Conservation (phyloP, 768 basidiomycete species). For the Phylloporus sp. region DNA sequence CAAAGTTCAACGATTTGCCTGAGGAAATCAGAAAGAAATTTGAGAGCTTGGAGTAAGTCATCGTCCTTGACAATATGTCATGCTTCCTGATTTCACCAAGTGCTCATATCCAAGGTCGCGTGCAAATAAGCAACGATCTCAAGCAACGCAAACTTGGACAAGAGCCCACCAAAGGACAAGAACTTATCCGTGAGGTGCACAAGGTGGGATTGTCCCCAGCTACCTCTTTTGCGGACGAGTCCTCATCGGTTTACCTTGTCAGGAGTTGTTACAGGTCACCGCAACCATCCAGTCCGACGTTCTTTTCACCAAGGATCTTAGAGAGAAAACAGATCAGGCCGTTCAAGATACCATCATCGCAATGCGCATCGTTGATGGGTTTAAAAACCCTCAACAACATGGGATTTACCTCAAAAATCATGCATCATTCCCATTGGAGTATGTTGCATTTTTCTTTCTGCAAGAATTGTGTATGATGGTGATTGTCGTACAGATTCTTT, state of each 20-base stretch:
- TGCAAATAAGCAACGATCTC: conserved; percentile 77
- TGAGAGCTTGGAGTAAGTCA: conserved; percentile 66
- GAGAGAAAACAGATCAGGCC: conserved; percentile 69
- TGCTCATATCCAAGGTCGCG: conserved; percentile 67
- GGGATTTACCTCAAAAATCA: conserved; percentile 71
- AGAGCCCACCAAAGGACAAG: conserved; percentile 70
- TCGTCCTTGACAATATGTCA: not conserved
- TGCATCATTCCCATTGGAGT: conserved; percentile 82
- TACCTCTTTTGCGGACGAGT: not conserved
- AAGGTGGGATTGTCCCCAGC: conserved; percentile 43
- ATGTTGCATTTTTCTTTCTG: conserved; percentile 25
- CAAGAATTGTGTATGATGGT: not conserved
- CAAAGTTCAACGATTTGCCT: conserved; percentile 81
- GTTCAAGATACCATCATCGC: conserved; percentile 79
- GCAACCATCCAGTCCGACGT: conserved; percentile 64
- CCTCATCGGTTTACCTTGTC: not conserved
- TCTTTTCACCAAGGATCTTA: conserved; percentile 64
- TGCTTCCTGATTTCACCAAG: conserved; percentile 34
- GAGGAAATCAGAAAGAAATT: conserved; percentile 62
- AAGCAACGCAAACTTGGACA: conserved; percentile 73
- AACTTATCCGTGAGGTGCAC: conserved; percentile 60
- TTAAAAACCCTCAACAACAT: conserved; percentile 69
- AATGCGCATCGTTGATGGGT: conserved; percentile 74
- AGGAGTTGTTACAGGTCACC: conserved; percentile 66
- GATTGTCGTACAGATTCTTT: conserved; percentile 53